Conservation (phyloP, 2,329 filamentous ascomycete genomes). For the Amylocarpus encephaloides region DNA sequence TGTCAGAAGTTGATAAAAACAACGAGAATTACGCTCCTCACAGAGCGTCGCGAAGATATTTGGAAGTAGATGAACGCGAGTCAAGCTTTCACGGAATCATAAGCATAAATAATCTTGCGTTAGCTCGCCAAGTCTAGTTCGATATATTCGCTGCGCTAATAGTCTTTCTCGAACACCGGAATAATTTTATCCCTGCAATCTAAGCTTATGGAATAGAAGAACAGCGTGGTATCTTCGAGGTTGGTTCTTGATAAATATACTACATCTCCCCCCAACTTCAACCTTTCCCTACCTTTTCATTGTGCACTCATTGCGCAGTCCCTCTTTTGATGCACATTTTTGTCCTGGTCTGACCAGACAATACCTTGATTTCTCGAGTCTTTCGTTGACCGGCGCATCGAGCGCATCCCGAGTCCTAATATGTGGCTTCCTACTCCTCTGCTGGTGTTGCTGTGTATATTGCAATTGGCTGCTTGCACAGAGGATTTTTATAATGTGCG, state of each 20-base stretch:
- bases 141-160: background rate
- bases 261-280: constrained; percentile 1
- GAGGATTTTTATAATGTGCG: constrained; percentile 76
- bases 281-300: background rate
- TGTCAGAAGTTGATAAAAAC: background rate
- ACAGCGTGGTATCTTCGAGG: constrained; percentile 13
- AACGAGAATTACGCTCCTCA: background rate
- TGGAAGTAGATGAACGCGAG: background rate
- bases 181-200: constrained; percentile 4
- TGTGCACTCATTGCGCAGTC: constrained; percentile 12
- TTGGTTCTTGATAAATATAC: background rate
- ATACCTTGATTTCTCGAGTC: constrained; percentile 4
- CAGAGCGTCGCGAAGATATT: background rate
- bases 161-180: background rate
- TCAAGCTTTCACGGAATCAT: too few species aligned
- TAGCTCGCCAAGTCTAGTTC: background rate
- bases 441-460: constrained; percentile 47
- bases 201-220: background rate
- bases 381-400: constrained; percentile 12
- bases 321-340: constrained; percentile 16
- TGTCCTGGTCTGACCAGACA: constrained; percentile 6
- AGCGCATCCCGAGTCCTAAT: constrained; percentile 23
- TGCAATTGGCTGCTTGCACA: constrained; percentile 49
- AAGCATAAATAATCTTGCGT: too few species aligned
- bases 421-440: constrained; percentile 48